Base-by-base conservation (phyloP, 2,329 filamentous ascomycete species). In the Colletotrichum spinosum region DNA sequence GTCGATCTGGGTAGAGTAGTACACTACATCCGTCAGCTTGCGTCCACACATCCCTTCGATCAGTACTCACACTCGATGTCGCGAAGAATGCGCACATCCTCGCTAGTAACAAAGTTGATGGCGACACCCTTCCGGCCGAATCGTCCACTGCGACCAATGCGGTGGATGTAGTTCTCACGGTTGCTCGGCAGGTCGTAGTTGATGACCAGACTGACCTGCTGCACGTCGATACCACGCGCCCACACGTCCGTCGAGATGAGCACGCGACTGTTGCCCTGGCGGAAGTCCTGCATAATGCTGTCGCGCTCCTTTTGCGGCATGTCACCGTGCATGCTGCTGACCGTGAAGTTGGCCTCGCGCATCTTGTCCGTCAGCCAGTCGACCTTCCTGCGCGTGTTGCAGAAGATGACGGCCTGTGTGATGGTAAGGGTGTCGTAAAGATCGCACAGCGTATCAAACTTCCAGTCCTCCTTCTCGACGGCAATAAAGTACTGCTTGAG, bases 281-380 rank as follows among this genome's bases (percentile, higher is more conserved):
- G 88, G 84, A 99, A 99, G 75, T 99, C 96, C 78, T 97, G 93
- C 96, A 99, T 99, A 76, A 99, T 99, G 80, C 92, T 95, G 82
- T 99, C 96, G 72, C 96, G 91, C 80, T 98, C 94, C 81, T 96
- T 96, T 79, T 99, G 96, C 33, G 94, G 94, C 96, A 99, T 99
- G 74, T 99, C 96, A 71, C 96, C 96, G 77, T 99, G 96, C 96
- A 99, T 99, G 73, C 92, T 95, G 73, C 92, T 97, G 70, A 99
- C 96, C 0, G 96, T 99, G 79, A 99, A 99, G 83, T 99, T 97
- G 73, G 94, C 93, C 78, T 97, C 96, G 69, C 94, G 92, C 93
- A 99, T 97, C 86, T 99, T 99, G 82, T 99, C 96, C 5, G 96
- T 98, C 66, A 99, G 84, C 96, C 96, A 99, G 79, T 99, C 96